Percentiles rank a stretch among this genome's conserved stretches.
Conservation (phyloP, 2,329 filamentous ascomycete species). For the Xylaria sp. region DNA sequence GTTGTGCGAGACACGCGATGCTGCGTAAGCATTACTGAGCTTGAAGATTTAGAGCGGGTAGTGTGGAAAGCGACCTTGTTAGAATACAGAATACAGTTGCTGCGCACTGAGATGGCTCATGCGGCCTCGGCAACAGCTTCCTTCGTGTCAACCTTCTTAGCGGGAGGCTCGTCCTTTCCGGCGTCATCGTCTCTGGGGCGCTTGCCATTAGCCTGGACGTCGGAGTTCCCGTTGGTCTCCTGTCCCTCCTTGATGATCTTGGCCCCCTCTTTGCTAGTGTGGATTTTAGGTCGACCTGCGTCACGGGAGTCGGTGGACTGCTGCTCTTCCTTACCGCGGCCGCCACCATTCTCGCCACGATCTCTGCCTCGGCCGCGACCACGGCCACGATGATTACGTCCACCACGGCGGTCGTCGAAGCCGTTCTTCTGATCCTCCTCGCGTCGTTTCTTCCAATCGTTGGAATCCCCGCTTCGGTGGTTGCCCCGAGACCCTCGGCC, state of each 20-base stretch:
- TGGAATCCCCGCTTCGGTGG: constrained; percentile 42
- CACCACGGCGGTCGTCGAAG: constrained; percentile 53
- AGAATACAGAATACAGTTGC: not conserved
- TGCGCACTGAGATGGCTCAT: constrained; percentile 11
- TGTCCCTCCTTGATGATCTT: constrained; percentile 37
- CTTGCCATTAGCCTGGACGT: constrained; percentile 49
- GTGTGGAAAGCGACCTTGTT: not conserved
- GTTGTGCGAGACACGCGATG: constrained; percentile 1
- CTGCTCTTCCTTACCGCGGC: constrained; percentile 40
- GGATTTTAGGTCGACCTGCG: constrained; percentile 46
- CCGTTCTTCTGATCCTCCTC: constrained; percentile 64
- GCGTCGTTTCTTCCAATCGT: constrained; percentile 67
- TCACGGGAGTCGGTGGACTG: constrained; percentile 33
- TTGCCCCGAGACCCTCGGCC: constrained; percentile 40
- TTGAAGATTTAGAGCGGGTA: too few species aligned
- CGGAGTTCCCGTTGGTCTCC: constrained; percentile 11
- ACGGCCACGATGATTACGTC: constrained; percentile 40
- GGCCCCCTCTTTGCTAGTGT: constrained; percentile 46
- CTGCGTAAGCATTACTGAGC: not conserved
- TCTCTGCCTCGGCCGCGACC: constrained; percentile 47
- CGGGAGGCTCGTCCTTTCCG: constrained; percentile 48
- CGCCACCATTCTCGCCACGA: constrained; percentile 40
- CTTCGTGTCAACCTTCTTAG: constrained; percentile 66
- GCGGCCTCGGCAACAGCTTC: constrained; percentile 33
- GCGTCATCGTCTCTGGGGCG: constrained; percentile 58